phyloP scores from a whole-genome alignment of 2,329 filamentous ascomycete species.

The Neophaeococcomyces aloes region DNA sequence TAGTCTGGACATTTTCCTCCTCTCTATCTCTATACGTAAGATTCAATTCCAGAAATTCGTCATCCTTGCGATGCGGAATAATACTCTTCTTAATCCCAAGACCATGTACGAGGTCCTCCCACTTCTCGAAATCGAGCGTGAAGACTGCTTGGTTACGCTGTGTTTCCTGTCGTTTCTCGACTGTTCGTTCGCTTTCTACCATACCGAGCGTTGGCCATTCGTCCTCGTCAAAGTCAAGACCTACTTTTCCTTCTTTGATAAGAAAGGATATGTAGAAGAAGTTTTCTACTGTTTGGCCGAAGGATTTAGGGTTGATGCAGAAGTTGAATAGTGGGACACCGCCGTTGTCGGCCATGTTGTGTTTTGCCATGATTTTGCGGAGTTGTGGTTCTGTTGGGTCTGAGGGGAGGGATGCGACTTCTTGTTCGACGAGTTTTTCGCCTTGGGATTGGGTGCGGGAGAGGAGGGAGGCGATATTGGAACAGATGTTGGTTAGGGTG shows the following conservation, averaged over 20 bases:
- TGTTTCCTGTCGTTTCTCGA: conserved; percentile 35
- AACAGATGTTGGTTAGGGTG: conserved; percentile 68
- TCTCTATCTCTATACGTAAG: not conserved
- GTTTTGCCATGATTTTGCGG: conserved; percentile 49
- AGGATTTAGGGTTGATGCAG: conserved; percentile 78
- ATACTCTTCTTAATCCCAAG: conserved; percentile 70
- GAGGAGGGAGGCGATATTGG: conserved; percentile 59
- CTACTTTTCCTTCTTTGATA: conserved; percentile 72
- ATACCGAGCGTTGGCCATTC: conserved; percentile 60
- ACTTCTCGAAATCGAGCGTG: conserved; percentile 73
- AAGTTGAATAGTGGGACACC: conserved; percentile 76
- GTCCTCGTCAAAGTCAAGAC: conserved; percentile 61
- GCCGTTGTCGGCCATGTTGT: conserved; percentile 56
- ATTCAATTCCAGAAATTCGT: conserved; percentile 30
- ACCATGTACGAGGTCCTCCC: conserved; percentile 64
- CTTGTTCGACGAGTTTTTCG: conserved; percentile 38
- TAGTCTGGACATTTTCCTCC: not conserved
- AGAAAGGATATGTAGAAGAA: conserved; percentile 94
- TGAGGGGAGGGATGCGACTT: conserved; percentile 19
- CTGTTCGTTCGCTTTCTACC: conserved; percentile 37
- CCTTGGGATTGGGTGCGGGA: conserved; percentile 32
- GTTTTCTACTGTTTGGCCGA: conserved; percentile 92
- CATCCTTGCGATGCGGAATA: conserved; percentile 69
- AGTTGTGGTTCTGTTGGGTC: conserved; percentile 30
- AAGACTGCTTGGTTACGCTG: conserved; percentile 75